Evolutionary conservation across 805 yeast species (phyloP), one percentile per base, ranked within the genome.

Genomic region (Candida endomychidarum): DNA sequence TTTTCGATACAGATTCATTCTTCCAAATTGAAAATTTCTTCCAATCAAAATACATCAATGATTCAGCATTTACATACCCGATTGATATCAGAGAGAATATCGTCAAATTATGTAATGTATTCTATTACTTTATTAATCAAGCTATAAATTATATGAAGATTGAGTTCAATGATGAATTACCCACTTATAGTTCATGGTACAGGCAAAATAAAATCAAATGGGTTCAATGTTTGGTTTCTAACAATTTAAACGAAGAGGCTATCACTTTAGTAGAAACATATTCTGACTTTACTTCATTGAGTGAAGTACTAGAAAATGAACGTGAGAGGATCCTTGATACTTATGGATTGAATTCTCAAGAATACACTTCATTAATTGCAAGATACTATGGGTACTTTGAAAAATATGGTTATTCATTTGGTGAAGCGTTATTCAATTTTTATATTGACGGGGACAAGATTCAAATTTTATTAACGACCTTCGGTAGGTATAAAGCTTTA

Each of bases 401-500:
- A 11, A 70, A 69, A 37, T 86, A 76, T 58, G 86, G 83, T 1
- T 83, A 81, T 51, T 68, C 60, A 3, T 89, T 89, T 68, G 95
- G 95, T 0, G 53, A 68, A 4, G 72, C 75, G 1, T 65, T 87
- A 20, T 89, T 80, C 57, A 67, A 68, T 15, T 76, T 75, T 56
- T 83, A 80, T 49, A 67, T 83, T 15, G 61, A 68, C 29, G 56
- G 72, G 5, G 77, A 77, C 23, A 75, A 80, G 45, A 61, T 77
- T 21, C 72, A 75, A 42, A 59, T 73, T 2, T 54, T 88, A 20
- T 66, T 89, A 35, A 62, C 75, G 9, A 78, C 74, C 11, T 83
- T 82, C 54, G 75, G 78, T 7, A 67, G 74, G 20, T 78, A 78
- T 50, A 66, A 72, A 19, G 57, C 59, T 1, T 74, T 63, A 47